Conservation (phyloP, 2,329 filamentous ascomycete genomes). For the Aureobasidium sp. region DNA sequence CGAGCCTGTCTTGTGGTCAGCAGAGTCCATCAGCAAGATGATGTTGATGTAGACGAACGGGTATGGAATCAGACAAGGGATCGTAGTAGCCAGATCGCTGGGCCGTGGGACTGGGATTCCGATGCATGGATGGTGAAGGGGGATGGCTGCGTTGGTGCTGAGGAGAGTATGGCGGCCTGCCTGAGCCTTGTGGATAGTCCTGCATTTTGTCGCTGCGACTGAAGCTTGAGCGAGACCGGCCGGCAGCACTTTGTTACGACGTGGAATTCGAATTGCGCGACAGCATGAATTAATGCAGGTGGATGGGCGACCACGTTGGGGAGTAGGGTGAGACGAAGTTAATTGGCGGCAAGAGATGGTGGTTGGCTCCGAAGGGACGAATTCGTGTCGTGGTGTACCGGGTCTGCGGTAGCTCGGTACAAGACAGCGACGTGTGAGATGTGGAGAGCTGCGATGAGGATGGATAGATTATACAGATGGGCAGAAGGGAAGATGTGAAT, state of each 20-base stretch:
- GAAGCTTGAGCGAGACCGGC: background rate
- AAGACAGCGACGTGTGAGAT: background rate
- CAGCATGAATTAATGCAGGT: background rate
- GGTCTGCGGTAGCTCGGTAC: conserved; percentile 6
- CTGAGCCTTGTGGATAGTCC: conserved; percentile 2
- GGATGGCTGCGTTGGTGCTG: conserved; percentile 28
- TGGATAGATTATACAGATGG: background rate
- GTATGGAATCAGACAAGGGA: conserved; percentile 39
- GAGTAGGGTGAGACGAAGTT: background rate
- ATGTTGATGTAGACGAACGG: background rate
- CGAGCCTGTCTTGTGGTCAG: conserved; percentile 15
- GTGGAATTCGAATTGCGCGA: background rate
- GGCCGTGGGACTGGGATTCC: conserved; percentile 23
- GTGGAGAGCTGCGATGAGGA: background rate
- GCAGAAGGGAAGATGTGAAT: background rate
- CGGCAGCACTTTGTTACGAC: background rate
- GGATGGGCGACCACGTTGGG: background rate
- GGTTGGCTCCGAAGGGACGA: conserved; percentile 7
- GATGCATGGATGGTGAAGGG: conserved; percentile 29
- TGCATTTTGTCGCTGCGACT: background rate
- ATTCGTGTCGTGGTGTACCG: background rate
- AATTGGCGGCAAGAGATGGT: background rate
- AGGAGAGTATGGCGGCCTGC: conserved; percentile 21
- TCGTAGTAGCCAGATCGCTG: conserved; percentile 42
- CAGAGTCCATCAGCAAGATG: background rate